Base-by-base conservation (phyloP, 2,329 filamentous ascomycete species). In the Xylaria sp. region DNA sequence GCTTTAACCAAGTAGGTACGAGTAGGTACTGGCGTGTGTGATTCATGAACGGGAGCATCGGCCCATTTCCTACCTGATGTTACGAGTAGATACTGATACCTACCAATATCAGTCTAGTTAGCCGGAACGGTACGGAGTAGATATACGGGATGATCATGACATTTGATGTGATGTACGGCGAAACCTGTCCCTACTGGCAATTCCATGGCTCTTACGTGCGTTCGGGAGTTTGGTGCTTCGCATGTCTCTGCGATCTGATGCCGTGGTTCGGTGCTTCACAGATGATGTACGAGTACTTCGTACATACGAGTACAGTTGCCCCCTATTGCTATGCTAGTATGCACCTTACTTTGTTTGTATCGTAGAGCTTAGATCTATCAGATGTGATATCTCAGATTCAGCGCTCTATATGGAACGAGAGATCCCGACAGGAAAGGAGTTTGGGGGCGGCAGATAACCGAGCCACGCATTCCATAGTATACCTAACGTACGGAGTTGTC, bases 161-260 rank as follows among this genome's bases (percentile, higher is more conserved):
- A 46, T 13, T 18, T 18, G 42, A 39, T 44, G 10, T 11, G 39
- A 13, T 44, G 39, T 44, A 60, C 49, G 16, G 16, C 16, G 49
- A 54, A 58, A 58, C 52, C 49, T 39, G 37, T 39, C 11, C 10
- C 2, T 46, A 46, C 42, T 46, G 42, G 13, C 51, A 55, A 58
- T 57, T 54, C 16, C 39, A 52, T 37, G 55, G 55, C 52, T 52
- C 57, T 63, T 63, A 55, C 57, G 54, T 61, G 59, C 59, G 59
- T 63, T 61, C 61, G 59, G 59, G 55, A 39, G 48, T 61, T 59
- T 58, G 46, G 56, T 59, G 54, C 18, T 51, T 61, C 56, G 56
- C 59, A 54, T 60, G 52, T 55, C 49, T 57, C 54, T 52, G 53
- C 46, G 47, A 61, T 52, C 42, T 55, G 35, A 54, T 58, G 56